Evolutionary conservation across 2,329 filamentous ascomycete genomes (phyloP), one percentile per base, ranked within the genome.

Genomic region (Beauveria sp.): DNA sequence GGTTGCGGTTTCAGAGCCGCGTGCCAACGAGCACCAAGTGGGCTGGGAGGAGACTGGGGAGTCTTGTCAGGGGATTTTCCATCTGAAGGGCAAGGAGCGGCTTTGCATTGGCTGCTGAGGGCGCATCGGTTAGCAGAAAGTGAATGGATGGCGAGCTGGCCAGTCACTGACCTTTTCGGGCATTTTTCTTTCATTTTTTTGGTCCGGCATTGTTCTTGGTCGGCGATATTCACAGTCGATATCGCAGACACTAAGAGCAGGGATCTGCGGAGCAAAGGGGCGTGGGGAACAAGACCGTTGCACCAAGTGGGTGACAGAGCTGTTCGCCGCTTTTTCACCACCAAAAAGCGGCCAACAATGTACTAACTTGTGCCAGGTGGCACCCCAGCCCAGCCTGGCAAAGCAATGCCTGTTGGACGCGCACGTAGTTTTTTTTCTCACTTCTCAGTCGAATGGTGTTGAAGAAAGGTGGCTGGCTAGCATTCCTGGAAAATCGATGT

Each of bases 1-100:
- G 51, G 24, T 10, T 51, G 22, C 14, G 44, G 58, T 61, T 61
- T 61, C 58, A 61, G 51, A 61, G 58, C 24, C 58, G 55, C 51
- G 30, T 48, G 57, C 34, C 34, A 59, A n/a, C n/a, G 2, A 18
- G 37, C 28, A 26, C 56, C 37, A 59, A 59, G 47, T 59, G 47
- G 56, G 56, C 24, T 58, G 5, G 26, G 28, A 26, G 34, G 34
- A 34, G 40, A 24, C 53, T 41, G 24, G 12, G 20, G 22, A 43
- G 12, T 53, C 50, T 53, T 41, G 50, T 53, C 50, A 53, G 50
- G 50, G 50, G 50, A 24, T 5, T 53, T 40, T 40, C 20, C 30
- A 53, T 53, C 50, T 24, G 16, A 26, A 40, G 50, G 12, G 20
- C 9, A 22, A 34, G n/a, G 18, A 8, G 24, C 47, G 18, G 48